Conservation (phyloP, 148 eudicot genomes). For the Salicornia ramosissima region DNA sequence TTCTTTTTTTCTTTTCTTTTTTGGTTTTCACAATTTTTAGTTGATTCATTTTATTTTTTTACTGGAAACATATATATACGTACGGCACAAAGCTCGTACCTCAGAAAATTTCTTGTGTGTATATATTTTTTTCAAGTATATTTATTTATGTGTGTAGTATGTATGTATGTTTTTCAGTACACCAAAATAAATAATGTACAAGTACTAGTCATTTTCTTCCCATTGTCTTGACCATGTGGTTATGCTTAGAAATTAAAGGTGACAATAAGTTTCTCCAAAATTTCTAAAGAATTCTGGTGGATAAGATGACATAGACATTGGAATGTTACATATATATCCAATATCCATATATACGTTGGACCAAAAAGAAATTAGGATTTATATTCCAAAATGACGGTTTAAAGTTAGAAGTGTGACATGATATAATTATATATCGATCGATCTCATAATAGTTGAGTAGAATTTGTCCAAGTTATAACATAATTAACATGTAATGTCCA, state of each 20-base stretch:
- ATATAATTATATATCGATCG: neutral
- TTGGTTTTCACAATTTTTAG: too few species aligned
- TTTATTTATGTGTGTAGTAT: too few species aligned
- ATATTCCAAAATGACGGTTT: constrained; percentile 16
- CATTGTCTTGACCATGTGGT: neutral
- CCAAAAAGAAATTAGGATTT: neutral
- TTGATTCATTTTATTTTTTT: too few species aligned
- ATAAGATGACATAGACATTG: constrained; percentile 15
- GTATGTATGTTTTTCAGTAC: too few species aligned
- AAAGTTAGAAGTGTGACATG: neutral
- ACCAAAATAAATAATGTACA: neutral
- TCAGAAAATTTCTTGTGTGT: too few species aligned
- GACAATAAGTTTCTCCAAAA: neutral
- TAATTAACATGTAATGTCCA: too few species aligned
- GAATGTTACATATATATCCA: neutral
- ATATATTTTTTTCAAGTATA: too few species aligned
- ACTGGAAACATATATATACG: too few species aligned
- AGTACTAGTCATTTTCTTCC: neutral
- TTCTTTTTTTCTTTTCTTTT: too few species aligned
- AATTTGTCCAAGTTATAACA: constrained; percentile 3
- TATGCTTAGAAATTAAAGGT: neutral
- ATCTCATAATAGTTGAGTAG: neutral
- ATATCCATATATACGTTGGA: neutral
- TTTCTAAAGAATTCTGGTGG: constrained; percentile 11
- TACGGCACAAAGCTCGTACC: too few species aligned